Conservation (phyloP, 2,329 filamentous ascomycete genomes). For the Bipolaris sorokiniana region DNA sequence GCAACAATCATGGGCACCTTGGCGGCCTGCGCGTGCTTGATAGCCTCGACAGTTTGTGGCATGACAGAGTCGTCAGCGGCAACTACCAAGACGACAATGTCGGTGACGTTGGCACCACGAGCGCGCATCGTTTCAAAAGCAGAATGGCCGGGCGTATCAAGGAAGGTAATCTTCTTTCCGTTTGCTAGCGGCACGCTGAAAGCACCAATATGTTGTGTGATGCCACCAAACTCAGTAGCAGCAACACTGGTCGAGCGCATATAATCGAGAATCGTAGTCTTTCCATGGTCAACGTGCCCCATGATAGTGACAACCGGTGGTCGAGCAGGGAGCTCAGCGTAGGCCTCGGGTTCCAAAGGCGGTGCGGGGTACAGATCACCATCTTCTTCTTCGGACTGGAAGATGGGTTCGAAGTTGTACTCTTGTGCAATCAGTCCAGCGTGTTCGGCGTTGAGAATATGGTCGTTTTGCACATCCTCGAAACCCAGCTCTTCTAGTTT, state of each 20-base stretch:
- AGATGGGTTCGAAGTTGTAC: conserved; percentile 86
- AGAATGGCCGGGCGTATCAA: conserved; percentile 95
- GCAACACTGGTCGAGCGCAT: conserved; percentile 91
- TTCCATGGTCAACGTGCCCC: conserved; percentile 98
- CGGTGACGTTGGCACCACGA: conserved; percentile 91
- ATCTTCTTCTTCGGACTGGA: conserved; percentile 66
- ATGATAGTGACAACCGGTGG: conserved; percentile 98
- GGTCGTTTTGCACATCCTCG: conserved; percentile 79
- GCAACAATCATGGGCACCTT: conserved; percentile 96
- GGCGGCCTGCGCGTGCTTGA: conserved; percentile 87
- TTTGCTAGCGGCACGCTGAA: conserved; percentile 86
- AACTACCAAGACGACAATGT: conserved; percentile 94
- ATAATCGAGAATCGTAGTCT: conserved; percentile 94
- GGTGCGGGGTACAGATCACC: conserved; percentile 73
- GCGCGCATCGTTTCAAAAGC: conserved; percentile 96
- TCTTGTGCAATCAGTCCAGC: conserved; percentile 89
- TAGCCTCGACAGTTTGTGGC: conserved; percentile 93
- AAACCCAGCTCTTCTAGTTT: conserved; percentile 91
- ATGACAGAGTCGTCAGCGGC: conserved; percentile 97
- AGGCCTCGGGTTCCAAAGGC: conserved; percentile 62
- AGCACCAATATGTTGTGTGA: conserved; percentile 97
- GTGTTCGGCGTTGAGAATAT: conserved; percentile 88
- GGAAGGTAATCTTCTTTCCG: conserved; percentile 91
- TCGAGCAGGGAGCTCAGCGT: conserved; percentile 69
- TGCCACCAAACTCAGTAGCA: conserved; percentile 90